phyloP scores from a whole-genome alignment of 805 yeast species.

The Ogataea pignaliae region DNA sequence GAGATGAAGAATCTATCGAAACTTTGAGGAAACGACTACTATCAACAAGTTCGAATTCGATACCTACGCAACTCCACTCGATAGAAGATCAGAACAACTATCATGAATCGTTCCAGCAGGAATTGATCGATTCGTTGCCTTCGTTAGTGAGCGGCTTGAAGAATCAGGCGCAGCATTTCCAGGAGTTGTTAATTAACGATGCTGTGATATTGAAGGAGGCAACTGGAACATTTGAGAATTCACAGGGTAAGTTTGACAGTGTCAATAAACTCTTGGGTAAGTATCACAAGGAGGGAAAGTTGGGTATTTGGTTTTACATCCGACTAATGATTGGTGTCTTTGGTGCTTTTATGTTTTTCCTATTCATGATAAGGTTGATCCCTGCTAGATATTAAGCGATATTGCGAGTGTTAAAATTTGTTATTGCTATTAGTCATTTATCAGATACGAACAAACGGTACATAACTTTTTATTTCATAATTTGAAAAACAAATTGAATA shows the following conservation, averaged over 20 bases:
- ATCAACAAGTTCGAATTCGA: constrained; percentile 15
- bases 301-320: constrained; percentile 31
- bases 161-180: constrained; percentile 30
- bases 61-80: constrained; percentile 25
- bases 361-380: constrained; percentile 26
- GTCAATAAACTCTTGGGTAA: constrained; percentile 25
- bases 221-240: constrained; percentile 29
- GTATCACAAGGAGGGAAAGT: constrained; percentile 30
- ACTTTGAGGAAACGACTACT: constrained; percentile 25
- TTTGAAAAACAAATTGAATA: too few relatives aligned
- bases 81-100: constrained; percentile 24
- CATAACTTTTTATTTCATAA: too few relatives aligned
- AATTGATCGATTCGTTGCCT: constrained; percentile 28
- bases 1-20: constrained; percentile 25
- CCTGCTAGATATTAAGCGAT: constrained; percentile 29
- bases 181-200: constrained; percentile 28
- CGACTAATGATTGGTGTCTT: constrained; percentile 21
- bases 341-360: constrained; percentile 21
- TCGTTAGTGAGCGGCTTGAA: constrained; percentile 27
- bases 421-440: too few relatives aligned
- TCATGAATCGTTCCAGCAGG: constrained; percentile 31
- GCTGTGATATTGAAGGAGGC: constrained; percentile 31
- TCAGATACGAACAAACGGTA: too few relatives aligned
- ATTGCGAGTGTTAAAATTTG: too few relatives aligned
- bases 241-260: constrained; percentile 23